Conservation (phyloP, 2,329 filamentous ascomycete species). For the Talaromyces sp. region DNA sequence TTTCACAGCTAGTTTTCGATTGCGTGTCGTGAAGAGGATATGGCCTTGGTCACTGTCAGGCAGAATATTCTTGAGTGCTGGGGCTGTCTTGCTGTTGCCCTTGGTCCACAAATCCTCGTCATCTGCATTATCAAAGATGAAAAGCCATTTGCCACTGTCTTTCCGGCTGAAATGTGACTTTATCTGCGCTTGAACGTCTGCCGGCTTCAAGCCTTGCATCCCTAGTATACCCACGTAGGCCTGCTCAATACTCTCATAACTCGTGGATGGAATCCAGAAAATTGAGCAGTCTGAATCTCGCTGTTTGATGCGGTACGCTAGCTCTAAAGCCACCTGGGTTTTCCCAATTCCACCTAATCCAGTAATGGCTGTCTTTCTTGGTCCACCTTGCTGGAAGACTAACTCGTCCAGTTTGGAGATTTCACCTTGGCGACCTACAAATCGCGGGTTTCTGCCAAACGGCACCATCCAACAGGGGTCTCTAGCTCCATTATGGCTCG, state of each 20-base stretch:
- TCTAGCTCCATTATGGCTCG: no score
- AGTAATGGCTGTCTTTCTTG: background rate
- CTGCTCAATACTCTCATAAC: background rate
- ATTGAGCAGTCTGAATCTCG: background rate
- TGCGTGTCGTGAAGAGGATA: slow-evolving; percentile 21
- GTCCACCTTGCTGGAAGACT: background rate
- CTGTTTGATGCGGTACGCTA: slow-evolving; percentile 9
- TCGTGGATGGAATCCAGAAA: slow-evolving; percentile 9
- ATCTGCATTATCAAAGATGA: slow-evolving; percentile 20
- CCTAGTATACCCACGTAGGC: background rate
- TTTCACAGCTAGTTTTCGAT: slow-evolving; percentile 6
- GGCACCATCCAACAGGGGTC: slow-evolving; percentile 12
- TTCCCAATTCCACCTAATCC: slow-evolving; percentile 14
- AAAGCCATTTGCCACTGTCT: slow-evolving; percentile 13
- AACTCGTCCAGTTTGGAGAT: slow-evolving; percentile 3
- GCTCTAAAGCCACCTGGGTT: slow-evolving; percentile 3
- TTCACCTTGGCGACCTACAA: slow-evolving; percentile 12
- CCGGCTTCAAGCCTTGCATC: slow-evolving; percentile 12
- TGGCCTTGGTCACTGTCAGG: slow-evolving; percentile 16
- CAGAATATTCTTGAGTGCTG: slow-evolving; percentile 11
- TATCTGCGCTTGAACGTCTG: slow-evolving; percentile 5
- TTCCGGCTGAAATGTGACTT: slow-evolving; percentile 5
- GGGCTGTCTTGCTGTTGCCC: slow-evolving; percentile 5
- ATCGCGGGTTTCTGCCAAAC: slow-evolving; percentile 10
- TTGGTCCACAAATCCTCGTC: slow-evolving; percentile 14